Base-by-base conservation (phyloP, 2,329 filamentous ascomycete species). In the Exophiala phaeomuriformis region DNA sequence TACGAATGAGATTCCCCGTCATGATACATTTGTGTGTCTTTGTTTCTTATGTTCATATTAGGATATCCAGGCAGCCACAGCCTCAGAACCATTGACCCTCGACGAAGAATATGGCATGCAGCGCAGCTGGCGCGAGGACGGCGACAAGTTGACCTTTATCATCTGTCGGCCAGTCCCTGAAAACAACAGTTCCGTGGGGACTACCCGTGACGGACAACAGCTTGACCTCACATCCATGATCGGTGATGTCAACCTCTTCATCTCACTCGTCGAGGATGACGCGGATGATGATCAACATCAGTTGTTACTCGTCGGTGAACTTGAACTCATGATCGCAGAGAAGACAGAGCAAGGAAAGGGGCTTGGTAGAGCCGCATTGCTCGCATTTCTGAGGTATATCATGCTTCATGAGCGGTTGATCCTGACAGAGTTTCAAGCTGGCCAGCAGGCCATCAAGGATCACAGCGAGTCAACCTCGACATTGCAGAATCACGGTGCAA, bases 71-170 rank as follows among this genome's bases (percentile, higher is more conserved):
- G 76, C 83, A 69, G 85, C 86, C 50, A 97, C 91, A 0, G 90
- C 91, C 1, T 96, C 90, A 0, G 90, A 96, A 58, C 87, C 85
- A 0, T 77, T 97, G 47, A 83, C 80, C 0, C 75, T 96, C 0
- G 75, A 81, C 0, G 85, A 95, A 66, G 91, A 97, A 74, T 89
- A 93, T 69, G 80, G 82, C 47, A 97, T 96, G 83, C 91, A 96
- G 69, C 72, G 73, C n/a, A 88, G 83, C 59, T 97, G 91, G 91
- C 83, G 90, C 36, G 73, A 73, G 19, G 87, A 93, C 40, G 70
- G 73, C 29, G 90, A 97, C 71, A 97, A 97, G 72, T 70, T 97
- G 57, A 97, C 91, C 0, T 97, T 96, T 63, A 95, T 97, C 67
- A 71, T 87, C 12, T 58, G 55, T 42, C 53, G 41, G 4, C 53